Percentiles rank a stretch among this genome's conserved stretches.
phyloP scores from a whole-genome alignment of 2,329 filamentous ascomycete genomes.

The Calonectria pauciramosa region DNA sequence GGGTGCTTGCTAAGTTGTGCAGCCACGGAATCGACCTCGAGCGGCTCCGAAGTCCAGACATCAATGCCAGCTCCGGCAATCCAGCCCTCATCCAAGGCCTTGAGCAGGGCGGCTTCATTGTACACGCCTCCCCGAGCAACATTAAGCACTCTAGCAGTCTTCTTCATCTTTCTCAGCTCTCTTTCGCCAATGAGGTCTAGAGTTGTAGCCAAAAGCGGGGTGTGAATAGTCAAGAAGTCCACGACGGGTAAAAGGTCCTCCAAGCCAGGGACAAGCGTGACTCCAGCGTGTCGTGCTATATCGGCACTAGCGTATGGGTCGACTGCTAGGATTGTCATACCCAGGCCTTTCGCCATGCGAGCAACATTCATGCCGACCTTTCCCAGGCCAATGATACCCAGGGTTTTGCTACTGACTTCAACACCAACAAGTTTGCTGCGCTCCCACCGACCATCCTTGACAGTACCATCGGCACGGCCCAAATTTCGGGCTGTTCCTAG shows the following conservation, averaged over 20 bases:
- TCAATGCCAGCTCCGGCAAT: constrained; percentile 85
- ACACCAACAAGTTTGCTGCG: constrained; percentile 80
- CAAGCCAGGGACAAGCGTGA: constrained; percentile 71
- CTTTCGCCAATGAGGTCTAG: constrained; percentile 77
- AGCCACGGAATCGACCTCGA: constrained; percentile 67
- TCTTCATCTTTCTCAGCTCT: constrained; percentile 80
- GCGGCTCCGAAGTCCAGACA: constrained; percentile 84
- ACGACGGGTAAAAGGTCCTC: constrained; percentile 72
- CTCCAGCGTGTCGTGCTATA: constrained; percentile 77
- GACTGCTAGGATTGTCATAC: constrained; percentile 81
- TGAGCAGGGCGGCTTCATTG: constrained; percentile 80
- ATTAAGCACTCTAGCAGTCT: constrained; percentile 80
- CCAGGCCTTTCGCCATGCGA: constrained; percentile 81
- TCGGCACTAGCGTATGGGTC: constrained; percentile 84
- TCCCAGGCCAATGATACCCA: constrained; percentile 84
- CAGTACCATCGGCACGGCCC: constrained; percentile 75
- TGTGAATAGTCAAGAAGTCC: constrained; percentile 87
- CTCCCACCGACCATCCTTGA: constrained; percentile 83
- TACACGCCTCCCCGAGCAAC: constrained; percentile 86
- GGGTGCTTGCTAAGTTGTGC: constrained; percentile 75
- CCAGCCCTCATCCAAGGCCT: constrained; percentile 77
- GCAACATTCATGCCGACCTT: constrained; percentile 88
- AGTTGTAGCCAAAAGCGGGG: constrained; percentile 82
- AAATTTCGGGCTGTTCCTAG: constrained; percentile 82
- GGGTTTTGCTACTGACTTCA: constrained; percentile 82